A percentile compares a stretch with the other conserved stretches of the same genome.
phyloP scores from a whole-genome alignment of 441 rosid species.

The Croton setiger region DNA sequence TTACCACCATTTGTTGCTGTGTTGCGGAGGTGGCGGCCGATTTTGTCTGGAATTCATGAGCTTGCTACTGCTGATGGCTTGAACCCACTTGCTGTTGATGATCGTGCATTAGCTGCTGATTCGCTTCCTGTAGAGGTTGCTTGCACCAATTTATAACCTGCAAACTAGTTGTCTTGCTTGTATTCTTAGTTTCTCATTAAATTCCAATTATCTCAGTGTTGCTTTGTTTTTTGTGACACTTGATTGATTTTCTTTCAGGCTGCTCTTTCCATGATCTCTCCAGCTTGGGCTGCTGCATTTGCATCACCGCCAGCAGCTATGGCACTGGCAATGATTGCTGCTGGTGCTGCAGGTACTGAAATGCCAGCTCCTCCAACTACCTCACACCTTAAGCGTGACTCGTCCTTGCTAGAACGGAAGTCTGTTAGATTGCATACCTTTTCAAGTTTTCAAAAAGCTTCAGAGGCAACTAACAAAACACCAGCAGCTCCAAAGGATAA shows the following conservation, averaged over 20 bases:
- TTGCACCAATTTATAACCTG: not conserved
- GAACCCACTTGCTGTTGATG: conserved; percentile 96
- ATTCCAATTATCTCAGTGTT: not conserved
- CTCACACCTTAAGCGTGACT: conserved; percentile 73
- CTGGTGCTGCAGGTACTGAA: conserved; percentile 98
- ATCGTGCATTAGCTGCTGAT: conserved; percentile 97
- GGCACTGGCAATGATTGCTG: conserved; percentile 99
- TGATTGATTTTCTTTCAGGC: conserved; percentile 47
- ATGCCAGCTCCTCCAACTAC: conserved; percentile 60
- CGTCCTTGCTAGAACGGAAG: conserved; percentile 86
- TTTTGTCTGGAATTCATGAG: conserved; percentile 97
- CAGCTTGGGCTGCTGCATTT: conserved; percentile 99
- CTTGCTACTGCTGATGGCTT: conserved; percentile 96
- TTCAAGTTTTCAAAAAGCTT: conserved; percentile 91
- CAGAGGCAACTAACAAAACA: conserved; percentile 54
- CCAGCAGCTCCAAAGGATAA: conserved; percentile 84
- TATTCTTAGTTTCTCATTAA: not conserved
- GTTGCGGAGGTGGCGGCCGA: conserved; percentile 98
- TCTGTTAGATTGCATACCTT: conserved; percentile 69
- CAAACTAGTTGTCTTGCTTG: not conserved
- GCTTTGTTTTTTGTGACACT: not conserved
- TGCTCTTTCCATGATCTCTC: conserved; percentile 94
- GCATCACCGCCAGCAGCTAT: conserved; percentile 99
- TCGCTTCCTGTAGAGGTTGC: conserved; percentile 86
- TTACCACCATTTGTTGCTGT: conserved; percentile 98